Evolutionary conservation across 1,139 yeast genomes (phyloP).

Genomic region (Candida sp.): DNA sequence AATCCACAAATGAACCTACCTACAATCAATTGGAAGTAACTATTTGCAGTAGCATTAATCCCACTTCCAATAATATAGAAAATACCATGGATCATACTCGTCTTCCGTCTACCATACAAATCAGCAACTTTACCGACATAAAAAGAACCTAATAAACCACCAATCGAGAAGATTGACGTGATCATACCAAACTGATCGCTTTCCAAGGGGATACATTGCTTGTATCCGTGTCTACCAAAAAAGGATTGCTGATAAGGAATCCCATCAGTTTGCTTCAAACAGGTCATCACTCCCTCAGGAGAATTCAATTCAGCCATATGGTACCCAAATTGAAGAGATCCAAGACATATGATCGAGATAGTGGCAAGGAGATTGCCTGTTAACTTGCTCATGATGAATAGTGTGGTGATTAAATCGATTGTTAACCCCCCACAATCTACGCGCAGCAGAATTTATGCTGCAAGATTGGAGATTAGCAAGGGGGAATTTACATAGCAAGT

Average conservation of each 20-base stretch:
- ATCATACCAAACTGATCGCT: constrained; percentile 70
- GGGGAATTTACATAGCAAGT: no score
- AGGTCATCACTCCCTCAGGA: constrained; percentile 40
- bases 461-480: no score
- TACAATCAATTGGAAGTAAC: constrained; percentile 41
- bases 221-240: constrained; percentile 36
- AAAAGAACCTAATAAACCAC: constrained; percentile 80
- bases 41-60: constrained; percentile 51
- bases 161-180: constrained; percentile 83
- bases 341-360: constrained; percentile 36
- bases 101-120: constrained; percentile 56
- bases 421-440: background rate
- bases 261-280: constrained; percentile 31
- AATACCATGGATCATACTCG: constrained; percentile 54
- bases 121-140: constrained; percentile 73
- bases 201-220: constrained; percentile 54
- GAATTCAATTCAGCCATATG: constrained; percentile 50
- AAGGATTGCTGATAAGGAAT: constrained; percentile 25
- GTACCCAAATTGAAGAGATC: constrained; percentile 47
- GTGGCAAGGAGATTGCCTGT: constrained; percentile 26
- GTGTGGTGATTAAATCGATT: background rate
- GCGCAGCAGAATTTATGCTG: background rate
- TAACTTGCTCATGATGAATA: constrained; percentile 9
- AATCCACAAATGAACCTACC: constrained; percentile 82
- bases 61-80: constrained; percentile 68